These are phyloP conservation scores for Telfairia occidentalis DNA, from an alignment of 331 rosid genomes.

Conservation along the genomic window DNA sequence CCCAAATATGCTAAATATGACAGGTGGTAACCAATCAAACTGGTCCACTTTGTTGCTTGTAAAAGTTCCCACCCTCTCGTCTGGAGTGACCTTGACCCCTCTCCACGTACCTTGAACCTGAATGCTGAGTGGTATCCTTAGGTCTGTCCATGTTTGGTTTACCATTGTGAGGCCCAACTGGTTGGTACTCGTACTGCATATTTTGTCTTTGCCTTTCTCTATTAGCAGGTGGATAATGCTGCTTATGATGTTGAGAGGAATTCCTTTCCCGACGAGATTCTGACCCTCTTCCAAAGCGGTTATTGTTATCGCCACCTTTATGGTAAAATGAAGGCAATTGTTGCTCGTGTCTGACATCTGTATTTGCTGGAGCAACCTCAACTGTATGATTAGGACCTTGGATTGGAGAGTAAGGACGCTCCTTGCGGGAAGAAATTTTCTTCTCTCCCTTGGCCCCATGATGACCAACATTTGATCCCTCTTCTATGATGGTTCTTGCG, in stretches of 20 bases:
- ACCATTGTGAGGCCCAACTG: constrained; percentile 48
- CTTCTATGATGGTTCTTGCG: constrained; percentile 29
- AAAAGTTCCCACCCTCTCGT: constrained; percentile 61
- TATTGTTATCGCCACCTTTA: constrained; percentile 50
- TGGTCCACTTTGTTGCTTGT: constrained; percentile 42
- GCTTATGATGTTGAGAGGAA: constrained; percentile 44
- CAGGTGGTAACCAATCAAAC: constrained; percentile 32
- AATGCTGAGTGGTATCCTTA: constrained; percentile 33
- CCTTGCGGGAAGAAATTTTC: constrained; percentile 34
- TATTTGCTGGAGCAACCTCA: constrained; percentile 31
- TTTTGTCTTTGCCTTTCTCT: constrained; percentile 59
- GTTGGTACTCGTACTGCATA: constrained; percentile 63
- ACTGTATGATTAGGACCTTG: constrained; percentile 27
- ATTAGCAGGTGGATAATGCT: constrained; percentile 32
- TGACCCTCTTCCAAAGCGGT: constrained; percentile 42
- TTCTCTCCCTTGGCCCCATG: constrained; percentile 45
- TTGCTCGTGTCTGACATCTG: constrained; percentile 53
- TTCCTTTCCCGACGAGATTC: constrained; percentile 75
- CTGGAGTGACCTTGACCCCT: constrained; percentile 60
- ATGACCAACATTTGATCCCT: constrained; percentile 24
- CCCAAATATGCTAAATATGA: constrained; percentile 12
- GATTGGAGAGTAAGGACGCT: constrained; percentile 42
- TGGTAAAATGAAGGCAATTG: constrained; percentile 41
- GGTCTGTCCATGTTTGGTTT: constrained; percentile 34
- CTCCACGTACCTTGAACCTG: constrained; percentile 53